Evolutionary conservation across 306 rosid species (phyloP), one percentile per base, ranked within the genome.

Genomic region (Gastrolobium villosum): DNA sequence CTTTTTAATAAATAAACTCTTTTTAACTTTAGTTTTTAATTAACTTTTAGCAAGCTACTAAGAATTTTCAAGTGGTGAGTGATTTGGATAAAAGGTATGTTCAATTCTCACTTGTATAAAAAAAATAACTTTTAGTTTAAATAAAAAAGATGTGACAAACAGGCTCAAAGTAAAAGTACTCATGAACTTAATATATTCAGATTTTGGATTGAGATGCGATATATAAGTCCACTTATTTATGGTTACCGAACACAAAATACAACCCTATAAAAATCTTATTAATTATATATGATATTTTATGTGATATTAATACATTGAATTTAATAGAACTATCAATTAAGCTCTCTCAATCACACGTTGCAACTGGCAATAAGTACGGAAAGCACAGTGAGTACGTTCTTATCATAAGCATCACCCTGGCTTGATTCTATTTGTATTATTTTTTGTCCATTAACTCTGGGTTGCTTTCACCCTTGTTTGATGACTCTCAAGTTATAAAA

Each of bases 391-490:
- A 60, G 64, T 15, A 13, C 48, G 72, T 60, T 70, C 28, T 69
- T 57, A 46, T 62, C 43, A 40, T 61, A 72, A 64, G 56, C 64
- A 41, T 50, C 80, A 5, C 45, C 11, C 6, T 64, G 36, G 34
- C 34, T 68, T 44, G 14, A 65, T 64, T 28, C 37, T 10, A 10
- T 10, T 7, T 37, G 50, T 3, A 11, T 35, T 41, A 72, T 40
- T 57, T 56, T 57, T 35, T 28, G 5, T 34, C 8, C 34, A 37
- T 36, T 32, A n/a, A 15, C 7, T 46, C 10, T 37, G 36, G 34
- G 75, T 84, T 67, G 70, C 84, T 66, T 68, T 74, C 65, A 44
- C 39, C 60, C 31, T 39, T 36, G 34, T 46, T 61, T 54, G 64
- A 54, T 61, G 78, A 84, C 7, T 10, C 14, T 68, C 3, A 45